Conservation (phyloP, 2,329 filamentous ascomycete species). For the Stemphylium lycopersici region DNA sequence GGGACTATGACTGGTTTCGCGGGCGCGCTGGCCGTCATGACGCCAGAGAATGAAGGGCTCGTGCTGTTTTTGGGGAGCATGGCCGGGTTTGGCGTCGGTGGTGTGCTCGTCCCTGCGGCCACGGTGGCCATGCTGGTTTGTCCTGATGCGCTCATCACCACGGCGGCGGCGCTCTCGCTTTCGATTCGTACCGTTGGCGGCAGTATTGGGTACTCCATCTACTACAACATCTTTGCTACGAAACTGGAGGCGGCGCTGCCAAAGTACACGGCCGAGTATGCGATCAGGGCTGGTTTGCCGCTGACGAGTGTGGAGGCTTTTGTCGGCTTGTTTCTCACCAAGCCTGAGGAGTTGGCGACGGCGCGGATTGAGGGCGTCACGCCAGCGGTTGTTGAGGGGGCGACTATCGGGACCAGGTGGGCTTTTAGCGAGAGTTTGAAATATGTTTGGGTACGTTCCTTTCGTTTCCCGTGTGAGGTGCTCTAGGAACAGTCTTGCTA, state of each 20-base stretch:
- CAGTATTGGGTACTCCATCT: slow-evolving; percentile 46
- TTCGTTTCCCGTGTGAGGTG: not conserved
- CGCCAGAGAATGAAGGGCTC: slow-evolving; percentile 39
- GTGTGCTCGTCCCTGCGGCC: slow-evolving; percentile 44
- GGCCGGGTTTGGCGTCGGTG: slow-evolving; percentile 48
- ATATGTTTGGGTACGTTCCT: slow-evolving; percentile 34
- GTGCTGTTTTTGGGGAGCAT: slow-evolving; percentile 39
- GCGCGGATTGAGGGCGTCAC: slow-evolving; percentile 35
- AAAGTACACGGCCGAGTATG: slow-evolving; percentile 31
- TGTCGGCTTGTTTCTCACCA: slow-evolving; percentile 40
- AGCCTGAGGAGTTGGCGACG: slow-evolving; percentile 23
- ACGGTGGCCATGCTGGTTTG: slow-evolving; percentile 44
- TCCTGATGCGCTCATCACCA: slow-evolving; percentile 43
- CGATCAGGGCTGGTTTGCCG: slow-evolving; percentile 50
- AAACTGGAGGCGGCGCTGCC: slow-evolving; percentile 37
- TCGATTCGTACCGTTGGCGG: slow-evolving; percentile 54
- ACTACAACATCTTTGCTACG: slow-evolving; percentile 45
- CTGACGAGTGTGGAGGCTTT: slow-evolving; percentile 44
- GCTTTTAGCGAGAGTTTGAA: slow-evolving; percentile 40
- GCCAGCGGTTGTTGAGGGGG: slow-evolving; percentile 32
- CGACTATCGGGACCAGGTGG: slow-evolving; percentile 36
- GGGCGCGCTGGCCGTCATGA: slow-evolving; percentile 39
- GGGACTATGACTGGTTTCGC: slow-evolving; percentile 42
- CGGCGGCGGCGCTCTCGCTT: slow-evolving; percentile 51
- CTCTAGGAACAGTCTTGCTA: too few relatives aligned